Percentiles rank a stretch among this genome's conserved stretches.
These are phyloP conservation scores for Aspergillus coremiiformis DNA, from an alignment of 495 filamentous ascomycete genomes.

Conservation along the genomic window DNA sequence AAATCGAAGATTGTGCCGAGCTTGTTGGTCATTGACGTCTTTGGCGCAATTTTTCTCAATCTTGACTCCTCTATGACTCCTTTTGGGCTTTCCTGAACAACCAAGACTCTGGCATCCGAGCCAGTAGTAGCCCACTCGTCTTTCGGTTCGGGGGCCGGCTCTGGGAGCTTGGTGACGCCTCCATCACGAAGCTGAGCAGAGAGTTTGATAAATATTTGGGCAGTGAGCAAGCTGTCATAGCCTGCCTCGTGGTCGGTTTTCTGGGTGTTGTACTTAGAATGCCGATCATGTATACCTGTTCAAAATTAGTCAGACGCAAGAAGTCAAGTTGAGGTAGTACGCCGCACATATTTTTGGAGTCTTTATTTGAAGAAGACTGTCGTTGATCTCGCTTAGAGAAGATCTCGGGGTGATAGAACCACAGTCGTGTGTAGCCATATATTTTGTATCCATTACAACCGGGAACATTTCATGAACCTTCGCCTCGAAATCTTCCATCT, in stretches of 20 bases:
- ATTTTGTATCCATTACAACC: constrained; percentile 69
- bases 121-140: not conserved
- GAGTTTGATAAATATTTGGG: constrained; percentile 56
- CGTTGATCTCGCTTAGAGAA: constrained; percentile 45
- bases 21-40: not conserved
- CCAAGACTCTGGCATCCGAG: not conserved
- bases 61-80: not conserved
- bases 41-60: not conserved
- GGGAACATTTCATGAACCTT: constrained; percentile 56
- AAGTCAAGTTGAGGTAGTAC: not conserved
- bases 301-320: not conserved
- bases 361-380: constrained; percentile 28
- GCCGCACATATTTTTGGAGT: constrained; percentile 41
- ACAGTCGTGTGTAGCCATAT: constrained; percentile 53
- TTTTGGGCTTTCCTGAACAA: not conserved
- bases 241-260: constrained; percentile 58
- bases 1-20: constrained; percentile 14
- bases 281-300: constrained; percentile 27
- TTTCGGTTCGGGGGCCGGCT: not conserved
- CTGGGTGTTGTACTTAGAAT: constrained; percentile 41
- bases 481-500: constrained; percentile 51
- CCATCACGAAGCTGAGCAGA: constrained; percentile 42
- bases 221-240: constrained; percentile 65
- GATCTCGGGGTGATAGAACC: constrained; percentile 43
- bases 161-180: constrained; percentile 11